Percentiles rank a stretch among this genome's conserved stretches.
phyloP scores from a whole-genome alignment of 2,329 filamentous ascomycete genomes.

The Xylaria multiplex region DNA sequence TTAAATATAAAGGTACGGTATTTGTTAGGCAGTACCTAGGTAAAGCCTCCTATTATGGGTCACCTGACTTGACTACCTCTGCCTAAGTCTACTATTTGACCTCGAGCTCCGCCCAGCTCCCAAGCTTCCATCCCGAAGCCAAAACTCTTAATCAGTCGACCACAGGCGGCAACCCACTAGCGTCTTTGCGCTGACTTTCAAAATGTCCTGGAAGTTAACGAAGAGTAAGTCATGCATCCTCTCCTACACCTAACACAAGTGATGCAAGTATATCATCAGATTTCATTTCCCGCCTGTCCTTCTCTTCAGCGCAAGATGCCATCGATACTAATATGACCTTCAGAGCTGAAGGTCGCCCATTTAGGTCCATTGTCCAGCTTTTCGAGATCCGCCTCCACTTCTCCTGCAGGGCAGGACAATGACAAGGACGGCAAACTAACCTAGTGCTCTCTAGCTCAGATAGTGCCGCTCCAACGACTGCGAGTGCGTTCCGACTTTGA shows the following conservation, averaged over 20 bases:
- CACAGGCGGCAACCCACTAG: conserved; percentile 5
- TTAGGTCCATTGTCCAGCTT: conserved; percentile 66
- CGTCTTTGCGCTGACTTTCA: conserved; percentile 7
- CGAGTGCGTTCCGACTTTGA: conserved; percentile 10
- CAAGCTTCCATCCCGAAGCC: background rate
- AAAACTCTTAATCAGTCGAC: conserved; percentile 10
- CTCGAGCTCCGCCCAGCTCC: conserved; percentile 3
- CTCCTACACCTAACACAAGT: conserved; percentile 5
- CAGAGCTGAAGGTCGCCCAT: conserved; percentile 98
- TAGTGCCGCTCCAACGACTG: conserved; percentile 8
- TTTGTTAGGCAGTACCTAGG: too few species aligned
- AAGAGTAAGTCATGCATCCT: conserved; percentile 65
- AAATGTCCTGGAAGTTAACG: conserved; percentile 80
- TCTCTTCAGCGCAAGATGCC: conserved; percentile 4
- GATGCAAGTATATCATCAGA: conserved; percentile 7
- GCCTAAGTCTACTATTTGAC: background rate
- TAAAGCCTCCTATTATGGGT: too few species aligned
- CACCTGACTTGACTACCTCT: too few species aligned
- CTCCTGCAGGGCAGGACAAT: conserved; percentile 54
- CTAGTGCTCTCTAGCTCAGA: background rate
- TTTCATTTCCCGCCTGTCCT: conserved; percentile 8
- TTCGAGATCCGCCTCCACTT: conserved; percentile 10
- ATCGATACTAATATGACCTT: background rate
- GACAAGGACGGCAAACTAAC: conserved; percentile 62
- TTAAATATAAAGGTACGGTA: too few species aligned